phyloP scores from a whole-genome alignment of 2,329 filamentous ascomycete species.

The Ilyonectria destructans region DNA sequence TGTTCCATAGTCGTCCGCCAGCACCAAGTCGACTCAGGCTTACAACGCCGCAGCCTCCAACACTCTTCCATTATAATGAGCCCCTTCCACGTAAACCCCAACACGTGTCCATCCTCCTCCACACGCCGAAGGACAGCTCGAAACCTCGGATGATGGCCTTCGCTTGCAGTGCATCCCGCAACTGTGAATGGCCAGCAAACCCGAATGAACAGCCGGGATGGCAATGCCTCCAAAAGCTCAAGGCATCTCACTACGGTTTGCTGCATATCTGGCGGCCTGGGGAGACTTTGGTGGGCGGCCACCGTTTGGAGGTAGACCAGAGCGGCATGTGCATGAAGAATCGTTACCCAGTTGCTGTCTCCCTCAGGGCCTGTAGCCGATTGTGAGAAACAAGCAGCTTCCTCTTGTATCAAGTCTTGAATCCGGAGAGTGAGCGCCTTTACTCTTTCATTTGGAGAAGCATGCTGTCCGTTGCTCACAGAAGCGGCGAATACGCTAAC shows the following conservation, averaged over 20 bases:
- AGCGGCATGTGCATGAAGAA: constrained; percentile 22
- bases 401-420: constrained; percentile 10
- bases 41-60: constrained; percentile 15
- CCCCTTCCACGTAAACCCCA: constrained; percentile 30
- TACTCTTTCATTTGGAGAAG: neutral
- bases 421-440: constrained; percentile 2
- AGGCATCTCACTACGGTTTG: constrained; percentile 13
- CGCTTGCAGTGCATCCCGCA: constrained; percentile 19
- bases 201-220: constrained; percentile 20
- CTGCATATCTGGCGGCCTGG: neutral
- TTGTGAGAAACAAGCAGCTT: neutral
- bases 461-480: neutral
- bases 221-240: constrained; percentile 23
- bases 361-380: constrained; percentile 10
- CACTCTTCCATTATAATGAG: constrained; percentile 31
- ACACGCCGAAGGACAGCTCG: constrained; percentile 13
- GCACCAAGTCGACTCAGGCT: constrained; percentile 16
- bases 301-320: constrained; percentile 17
- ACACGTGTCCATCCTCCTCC: constrained; percentile 6
- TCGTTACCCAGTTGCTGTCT: constrained; percentile 26
- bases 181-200: constrained; percentile 31
- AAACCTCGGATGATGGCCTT: constrained; percentile 6
- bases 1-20: constrained; percentile 29
- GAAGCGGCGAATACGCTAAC: constrained; percentile 16
- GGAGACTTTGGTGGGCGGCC: neutral